Percentiles rank a stretch among this genome's conserved stretches.
phyloP scores from a whole-genome alignment of 2,329 filamentous ascomycete genomes.

The Fonsecaea pedrosoi region DNA sequence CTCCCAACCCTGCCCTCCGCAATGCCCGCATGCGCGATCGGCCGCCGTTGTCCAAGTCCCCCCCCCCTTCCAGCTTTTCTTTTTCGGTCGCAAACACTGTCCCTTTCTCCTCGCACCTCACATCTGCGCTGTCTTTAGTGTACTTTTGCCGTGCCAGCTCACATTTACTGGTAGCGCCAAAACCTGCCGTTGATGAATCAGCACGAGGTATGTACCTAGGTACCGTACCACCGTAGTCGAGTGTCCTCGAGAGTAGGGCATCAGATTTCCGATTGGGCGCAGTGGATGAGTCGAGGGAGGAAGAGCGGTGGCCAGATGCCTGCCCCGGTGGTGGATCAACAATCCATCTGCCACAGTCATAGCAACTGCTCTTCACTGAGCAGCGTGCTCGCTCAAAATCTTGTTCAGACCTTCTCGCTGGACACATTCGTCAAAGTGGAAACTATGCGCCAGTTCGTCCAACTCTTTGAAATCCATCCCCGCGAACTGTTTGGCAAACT shows the following conservation, averaged over 20 bases:
- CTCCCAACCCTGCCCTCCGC: background rate
- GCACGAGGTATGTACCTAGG: background rate
- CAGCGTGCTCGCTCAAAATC: constrained; percentile 55
- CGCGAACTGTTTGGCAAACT: constrained; percentile 63
- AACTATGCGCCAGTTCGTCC: constrained; percentile 61
- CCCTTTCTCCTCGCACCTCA: background rate
- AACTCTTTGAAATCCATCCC: constrained; percentile 59
- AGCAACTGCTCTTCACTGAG: background rate
- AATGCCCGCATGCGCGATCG: background rate
- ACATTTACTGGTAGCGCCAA: background rate
- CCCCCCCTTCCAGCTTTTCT: background rate
- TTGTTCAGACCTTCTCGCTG: constrained; percentile 59
- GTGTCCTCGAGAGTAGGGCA: background rate
- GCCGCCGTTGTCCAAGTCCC: background rate
- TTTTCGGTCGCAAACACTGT: background rate
- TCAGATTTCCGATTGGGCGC: background rate
- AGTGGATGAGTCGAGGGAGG: background rate
- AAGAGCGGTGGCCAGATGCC: background rate
- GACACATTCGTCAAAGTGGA: constrained; percentile 62
- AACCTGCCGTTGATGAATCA: constrained; percentile 4
- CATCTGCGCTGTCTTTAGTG: background rate
- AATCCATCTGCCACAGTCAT: background rate
- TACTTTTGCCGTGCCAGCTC: background rate
- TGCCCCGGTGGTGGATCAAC: background rate
- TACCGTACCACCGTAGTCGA: background rate